Percentiles rank a stretch among this genome's conserved stretches.
These are phyloP conservation scores for Clitopilus hobsonii DNA, from an alignment of 768 basidiomycete species.

Conservation along the genomic window DNA sequence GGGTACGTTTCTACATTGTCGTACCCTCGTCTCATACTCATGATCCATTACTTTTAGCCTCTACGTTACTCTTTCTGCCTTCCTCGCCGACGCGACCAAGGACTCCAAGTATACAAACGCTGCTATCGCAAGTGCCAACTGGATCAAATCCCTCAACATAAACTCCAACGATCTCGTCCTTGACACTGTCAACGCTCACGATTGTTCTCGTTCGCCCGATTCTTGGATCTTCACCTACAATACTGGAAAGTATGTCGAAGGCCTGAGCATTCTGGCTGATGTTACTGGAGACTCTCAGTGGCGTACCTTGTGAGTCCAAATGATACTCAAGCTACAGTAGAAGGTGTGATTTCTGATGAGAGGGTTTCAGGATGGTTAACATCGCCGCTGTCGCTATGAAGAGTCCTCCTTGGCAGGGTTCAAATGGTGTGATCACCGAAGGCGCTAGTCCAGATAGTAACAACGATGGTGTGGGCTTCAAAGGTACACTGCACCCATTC, in stretches of 20 bases:
- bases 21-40: background rate
- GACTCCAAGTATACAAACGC: constrained; percentile 41
- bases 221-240: constrained; percentile 52
- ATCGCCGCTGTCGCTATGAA: constrained; percentile 38
- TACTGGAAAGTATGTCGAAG: constrained; percentile 50
- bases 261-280: constrained; percentile 37
- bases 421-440: constrained; percentile 49
- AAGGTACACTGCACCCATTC: constrained; percentile 31
- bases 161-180: constrained; percentile 36
- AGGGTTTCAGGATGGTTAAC: constrained; percentile 27
- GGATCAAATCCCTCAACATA: constrained; percentile 44
- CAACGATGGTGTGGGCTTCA: constrained; percentile 48
- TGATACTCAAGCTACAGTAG: background rate
- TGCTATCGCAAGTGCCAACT: constrained; percentile 40
- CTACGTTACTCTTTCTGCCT: constrained; percentile 32
- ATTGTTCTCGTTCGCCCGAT: constrained; percentile 41
- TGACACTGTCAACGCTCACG: constrained; percentile 40
- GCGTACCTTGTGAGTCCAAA: constrained; percentile 33
- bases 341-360: constrained; percentile 6
- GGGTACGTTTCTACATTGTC: constrained; percentile 27
- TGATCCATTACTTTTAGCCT: constrained; percentile 14
- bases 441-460: constrained; percentile 33
- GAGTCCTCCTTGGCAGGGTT: constrained; percentile 39
- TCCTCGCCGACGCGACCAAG: constrained; percentile 39
- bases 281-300: constrained; percentile 38